A percentile compares a stretch with the other conserved stretches of the same genome.
phyloP scores from a whole-genome alignment of 2,329 filamentous ascomycete genomes.

The Alternaria sp. region DNA sequence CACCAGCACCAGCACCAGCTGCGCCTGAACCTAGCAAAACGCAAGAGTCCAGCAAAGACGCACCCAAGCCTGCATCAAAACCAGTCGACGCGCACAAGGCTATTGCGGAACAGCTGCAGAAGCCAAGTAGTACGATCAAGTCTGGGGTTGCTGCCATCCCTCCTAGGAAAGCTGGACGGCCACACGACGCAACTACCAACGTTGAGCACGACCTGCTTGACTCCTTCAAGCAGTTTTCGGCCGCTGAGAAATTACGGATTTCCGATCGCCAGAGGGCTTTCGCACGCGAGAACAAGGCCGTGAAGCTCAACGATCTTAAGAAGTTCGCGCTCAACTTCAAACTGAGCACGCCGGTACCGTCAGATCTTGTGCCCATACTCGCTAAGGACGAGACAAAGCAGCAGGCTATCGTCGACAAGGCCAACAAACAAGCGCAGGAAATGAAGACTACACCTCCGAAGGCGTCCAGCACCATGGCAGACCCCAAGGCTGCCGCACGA shows the following conservation, averaged over 20 bases:
- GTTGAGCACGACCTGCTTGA: conserved; percentile 67
- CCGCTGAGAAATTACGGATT: conserved; percentile 66
- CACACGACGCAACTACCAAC: conserved; percentile 64
- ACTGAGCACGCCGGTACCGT: conserved; percentile 87
- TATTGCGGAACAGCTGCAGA: conserved; percentile 31
- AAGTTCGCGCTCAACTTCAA: conserved; percentile 96
- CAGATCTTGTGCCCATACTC: conserved; percentile 90
- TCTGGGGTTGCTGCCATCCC: conserved; percentile 33
- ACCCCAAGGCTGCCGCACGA: conserved; percentile 38
- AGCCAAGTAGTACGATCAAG: conserved; percentile 40
- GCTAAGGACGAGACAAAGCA: conserved; percentile 97
- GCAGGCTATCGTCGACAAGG: conserved; percentile 88
- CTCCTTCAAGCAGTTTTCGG: conserved; percentile 69
- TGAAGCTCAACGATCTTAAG: conserved; percentile 92
- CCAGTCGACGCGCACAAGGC: conserved; percentile 27
- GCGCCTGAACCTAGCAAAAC: conserved; percentile 22
- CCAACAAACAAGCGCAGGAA: conserved; percentile 74
- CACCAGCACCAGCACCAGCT: conserved; percentile 31
- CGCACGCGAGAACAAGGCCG: conserved; percentile 77
- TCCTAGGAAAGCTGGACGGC: conserved; percentile 47
- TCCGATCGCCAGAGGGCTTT: conserved; percentile 62
- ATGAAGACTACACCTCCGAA: conserved; percentile 47
- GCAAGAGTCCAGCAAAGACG: conserved; percentile 5
- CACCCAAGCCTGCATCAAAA: conserved; percentile 26
- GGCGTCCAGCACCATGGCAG: conserved; percentile 51